A percentile compares a stretch with the other conserved stretches of the same genome.
Conservation (phyloP, 2,329 filamentous ascomycete genomes). For the Fusarium nematophilum region DNA sequence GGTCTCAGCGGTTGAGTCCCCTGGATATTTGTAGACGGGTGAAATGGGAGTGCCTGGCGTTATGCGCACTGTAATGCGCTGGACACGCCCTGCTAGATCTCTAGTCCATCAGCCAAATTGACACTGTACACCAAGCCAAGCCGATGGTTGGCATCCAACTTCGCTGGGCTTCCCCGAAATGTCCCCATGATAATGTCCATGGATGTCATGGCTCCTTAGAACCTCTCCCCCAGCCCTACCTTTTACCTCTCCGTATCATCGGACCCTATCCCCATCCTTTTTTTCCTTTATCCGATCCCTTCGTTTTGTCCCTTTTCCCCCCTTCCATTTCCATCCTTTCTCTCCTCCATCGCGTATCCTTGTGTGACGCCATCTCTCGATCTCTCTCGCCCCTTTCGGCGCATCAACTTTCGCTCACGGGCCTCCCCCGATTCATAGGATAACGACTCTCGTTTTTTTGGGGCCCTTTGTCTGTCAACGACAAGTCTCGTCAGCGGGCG, state of each 20-base stretch:
- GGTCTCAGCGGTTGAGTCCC: conserved; percentile 6
- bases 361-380: conserved; percentile 31
- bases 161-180: conserved; percentile 19
- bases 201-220: conserved; percentile 38
- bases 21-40: not conserved
- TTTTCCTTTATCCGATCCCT: conserved; percentile 24
- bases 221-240: conserved; percentile 37
- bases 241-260: conserved; percentile 22
- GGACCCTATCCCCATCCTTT: conserved; percentile 25
- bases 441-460: conserved; percentile 31
- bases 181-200: conserved; percentile 39
- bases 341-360: conserved; percentile 31
- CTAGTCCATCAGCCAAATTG: conserved; percentile 13
- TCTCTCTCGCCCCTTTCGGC: conserved; percentile 35
- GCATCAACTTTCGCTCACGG: conserved; percentile 31
- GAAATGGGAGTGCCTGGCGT: not conserved
- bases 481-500: conserved; percentile 8
- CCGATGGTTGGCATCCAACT: conserved; percentile 11
- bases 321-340: conserved; percentile 20
- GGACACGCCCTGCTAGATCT: not conserved
- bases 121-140: conserved; percentile 26
- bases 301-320: conserved; percentile 25
- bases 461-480: conserved; percentile 24
- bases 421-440: conserved; percentile 14
- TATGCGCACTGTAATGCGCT: too few species aligned